Conservation (phyloP, 73 alveolate species). For the Urostyla sp. region DNA sequence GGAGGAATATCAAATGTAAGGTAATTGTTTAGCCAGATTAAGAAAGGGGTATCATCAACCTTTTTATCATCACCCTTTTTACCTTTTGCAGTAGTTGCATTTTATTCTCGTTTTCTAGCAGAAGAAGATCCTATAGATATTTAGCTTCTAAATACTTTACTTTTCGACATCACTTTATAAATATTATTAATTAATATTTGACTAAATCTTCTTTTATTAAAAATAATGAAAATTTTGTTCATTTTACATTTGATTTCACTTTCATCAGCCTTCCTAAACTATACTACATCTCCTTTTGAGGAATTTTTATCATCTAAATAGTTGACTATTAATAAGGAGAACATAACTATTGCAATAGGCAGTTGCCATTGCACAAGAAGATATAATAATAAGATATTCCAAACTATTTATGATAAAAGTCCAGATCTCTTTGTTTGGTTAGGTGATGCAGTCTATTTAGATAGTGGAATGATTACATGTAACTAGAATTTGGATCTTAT, state of each 20-base stretch:
- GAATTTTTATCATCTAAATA: background rate
- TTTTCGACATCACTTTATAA: too few relatives aligned
- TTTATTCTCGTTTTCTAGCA: background rate
- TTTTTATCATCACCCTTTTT: background rate
- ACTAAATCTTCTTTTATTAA: too few relatives aligned
- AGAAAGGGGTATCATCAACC: background rate
- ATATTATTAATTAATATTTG: too few relatives aligned
- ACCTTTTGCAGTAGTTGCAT: background rate
- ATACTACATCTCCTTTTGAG: background rate
- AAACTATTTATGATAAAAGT: background rate
- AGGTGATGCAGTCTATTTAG: conserved; percentile 44
- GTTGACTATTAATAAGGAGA: too few relatives aligned
- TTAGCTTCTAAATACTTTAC: too few relatives aligned
- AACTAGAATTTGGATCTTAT: background rate
- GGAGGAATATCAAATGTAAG: conserved; percentile 69
- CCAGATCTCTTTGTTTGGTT: conserved; percentile 39
- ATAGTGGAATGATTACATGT: conserved; percentile 14
- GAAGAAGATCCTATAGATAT: conserved; percentile 8
- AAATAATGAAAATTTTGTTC: too few relatives aligned
- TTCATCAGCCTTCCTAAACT: background rate
- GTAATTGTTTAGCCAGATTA: conserved; percentile 1
- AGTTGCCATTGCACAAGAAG: conserved; percentile 25
- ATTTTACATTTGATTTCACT: background rate
- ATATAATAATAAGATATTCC: background rate
- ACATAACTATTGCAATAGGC: conserved; percentile 1